Conservation (phyloP, 768 basidiomycete genomes). For the Xerocomellus amylosporus region DNA sequence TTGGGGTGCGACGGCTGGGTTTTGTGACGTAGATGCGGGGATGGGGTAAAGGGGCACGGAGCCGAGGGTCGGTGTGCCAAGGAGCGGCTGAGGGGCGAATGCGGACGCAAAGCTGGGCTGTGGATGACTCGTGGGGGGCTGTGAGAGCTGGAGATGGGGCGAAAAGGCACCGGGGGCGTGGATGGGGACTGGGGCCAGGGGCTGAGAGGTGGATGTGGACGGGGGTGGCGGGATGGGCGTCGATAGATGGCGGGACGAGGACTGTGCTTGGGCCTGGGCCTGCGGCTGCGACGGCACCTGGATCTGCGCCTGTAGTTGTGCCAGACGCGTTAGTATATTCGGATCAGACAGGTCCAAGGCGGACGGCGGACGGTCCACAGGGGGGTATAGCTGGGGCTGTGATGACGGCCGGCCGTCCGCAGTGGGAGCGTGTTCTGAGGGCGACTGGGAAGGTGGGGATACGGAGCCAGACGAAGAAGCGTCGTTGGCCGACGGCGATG, state of each 20-base stretch:
- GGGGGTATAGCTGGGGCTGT: not conserved
- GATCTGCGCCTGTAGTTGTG: constrained; percentile 24
- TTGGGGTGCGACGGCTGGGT: not conserved
- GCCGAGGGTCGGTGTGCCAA: not conserved
- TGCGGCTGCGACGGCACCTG: constrained; percentile 9
- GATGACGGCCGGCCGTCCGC: constrained; percentile 1
- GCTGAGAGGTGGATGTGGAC: not conserved
- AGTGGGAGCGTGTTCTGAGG: not conserved
- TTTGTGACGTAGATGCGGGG: not conserved
- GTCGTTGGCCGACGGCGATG: constrained; percentile 2
- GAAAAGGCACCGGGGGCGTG: not conserved
- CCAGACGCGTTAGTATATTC: constrained; percentile 20
- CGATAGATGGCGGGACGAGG: constrained; percentile 2
- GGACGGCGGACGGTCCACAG: not conserved
- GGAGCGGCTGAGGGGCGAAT: not conserved
- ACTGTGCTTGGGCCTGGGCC: not conserved
- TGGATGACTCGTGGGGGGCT: constrained; percentile 8
- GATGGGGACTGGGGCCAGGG: not conserved
- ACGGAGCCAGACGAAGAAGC: not conserved
- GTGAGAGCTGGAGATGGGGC: constrained; percentile 3
- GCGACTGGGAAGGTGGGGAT: constrained; percentile 6
- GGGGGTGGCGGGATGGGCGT: not conserved
- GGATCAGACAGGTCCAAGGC: constrained; percentile 26
- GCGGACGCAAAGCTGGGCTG: constrained; percentile 3
- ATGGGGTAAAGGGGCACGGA: not conserved